Evolutionary conservation across 768 basidiomycete genomes (phyloP), one percentile per base, ranked within the genome.

Genomic region (Sistotremastrum niveocremeum): DNA sequence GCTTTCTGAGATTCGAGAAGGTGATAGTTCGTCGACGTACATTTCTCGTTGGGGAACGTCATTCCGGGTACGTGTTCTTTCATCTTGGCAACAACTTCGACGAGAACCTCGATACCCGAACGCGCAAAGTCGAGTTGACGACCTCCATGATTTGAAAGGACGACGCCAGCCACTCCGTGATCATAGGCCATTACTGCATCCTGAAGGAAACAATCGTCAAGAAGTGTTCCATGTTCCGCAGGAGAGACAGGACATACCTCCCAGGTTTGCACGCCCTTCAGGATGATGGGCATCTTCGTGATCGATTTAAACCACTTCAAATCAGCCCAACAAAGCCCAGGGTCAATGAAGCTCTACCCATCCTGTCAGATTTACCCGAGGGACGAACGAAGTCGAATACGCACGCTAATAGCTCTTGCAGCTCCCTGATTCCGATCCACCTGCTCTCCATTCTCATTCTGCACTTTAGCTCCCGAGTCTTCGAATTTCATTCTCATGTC

Each of bases 401-500:
- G 47, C 62, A 84, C 85, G 48, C 82, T 87, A 58, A 98, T 98
- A 8, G 94, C 94, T 49, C 90, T 69, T 4, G 95, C 91, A 6
- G 89, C 93, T 34, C 94, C 94, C 59, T 95, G 86, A 44, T 84
- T 79, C 38, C 84, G 76, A 56, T 91, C 81, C 39, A 91, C 76
- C 31, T 63, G 65, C 31, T 69, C 68, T 32, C 62, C 61, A 10
- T 67, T 61, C 8, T 63, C 62, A n/a, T 65, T 65, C 57, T 74
- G 74, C 6, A 67, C 70, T 36, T 67, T 58, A 9, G 70, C 65
- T 3, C 77, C 79, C 34, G 81, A 83, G 2, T 84, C 89, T 36
- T 84, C 87, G 50, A 97, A 97, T 59, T 90, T 94, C 79, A 84
- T 84, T 29, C 94, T 73, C 91, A 98, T 97, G 57, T 67, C 77